A percentile compares a stretch with the other conserved stretches of the same genome.
Evolutionary conservation across 257 asterid genomes (phyloP).

Genomic region (Solanum sejunctum): DNA sequence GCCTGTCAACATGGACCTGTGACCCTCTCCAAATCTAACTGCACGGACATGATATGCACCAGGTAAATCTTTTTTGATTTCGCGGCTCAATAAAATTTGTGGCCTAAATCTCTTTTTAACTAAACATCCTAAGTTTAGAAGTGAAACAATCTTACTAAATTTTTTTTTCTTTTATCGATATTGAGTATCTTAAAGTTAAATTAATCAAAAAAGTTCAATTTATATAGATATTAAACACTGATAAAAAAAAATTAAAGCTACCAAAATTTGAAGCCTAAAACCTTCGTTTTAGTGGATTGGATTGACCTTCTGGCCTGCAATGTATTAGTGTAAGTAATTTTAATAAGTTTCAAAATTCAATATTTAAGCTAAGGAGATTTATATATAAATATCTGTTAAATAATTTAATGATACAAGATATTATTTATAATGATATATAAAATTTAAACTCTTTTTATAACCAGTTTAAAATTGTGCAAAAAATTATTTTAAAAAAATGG

Average conservation of each 20-base stretch:
- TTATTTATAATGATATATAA: neutral
- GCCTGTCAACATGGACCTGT: neutral
- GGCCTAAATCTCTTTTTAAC: neutral
- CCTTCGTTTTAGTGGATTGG: neutral
- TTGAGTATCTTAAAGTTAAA: rapidly evolving
- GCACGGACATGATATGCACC: neutral
- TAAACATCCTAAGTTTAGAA: neutral
- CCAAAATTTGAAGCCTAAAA: too few relatives aligned
- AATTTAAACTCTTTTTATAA: neutral
- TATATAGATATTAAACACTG: neutral
- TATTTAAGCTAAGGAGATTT: neutral
- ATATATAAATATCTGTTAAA: neutral
- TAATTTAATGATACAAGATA: neutral
- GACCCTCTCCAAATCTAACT: neutral
- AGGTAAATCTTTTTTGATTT: neutral
- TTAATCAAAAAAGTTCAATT: neutral
- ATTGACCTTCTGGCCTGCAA: neutral
- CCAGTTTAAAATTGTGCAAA: neutral
- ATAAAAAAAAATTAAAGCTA: too few relatives aligned
- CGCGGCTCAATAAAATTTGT: too few relatives aligned
- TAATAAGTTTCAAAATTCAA: neutral
- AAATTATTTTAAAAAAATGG: neutral
- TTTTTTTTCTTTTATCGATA: neutral
- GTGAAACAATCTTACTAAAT: neutral
- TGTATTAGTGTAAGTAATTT: neutral